Evolutionary conservation across 495 filamentous ascomycete genomes (phyloP).

Genomic region (Penicillium longicatenatum): DNA sequence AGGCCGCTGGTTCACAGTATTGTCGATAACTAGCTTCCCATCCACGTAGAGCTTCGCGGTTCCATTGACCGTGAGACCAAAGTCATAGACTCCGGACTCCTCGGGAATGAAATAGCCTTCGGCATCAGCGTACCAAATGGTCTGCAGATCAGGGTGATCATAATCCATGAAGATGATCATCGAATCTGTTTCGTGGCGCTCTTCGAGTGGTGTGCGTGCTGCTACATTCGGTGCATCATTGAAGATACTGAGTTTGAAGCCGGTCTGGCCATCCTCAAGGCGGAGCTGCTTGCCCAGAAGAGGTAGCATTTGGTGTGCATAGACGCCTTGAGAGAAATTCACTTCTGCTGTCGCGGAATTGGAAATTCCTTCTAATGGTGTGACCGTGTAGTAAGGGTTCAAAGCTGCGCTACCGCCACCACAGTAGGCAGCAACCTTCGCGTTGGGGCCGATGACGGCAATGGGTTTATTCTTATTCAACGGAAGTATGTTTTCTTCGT

Average conservation of each 20-base stretch:
- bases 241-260: constrained; percentile 58
- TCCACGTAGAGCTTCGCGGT: constrained; percentile 68
- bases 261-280: constrained; percentile 43
- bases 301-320: constrained; percentile 59
- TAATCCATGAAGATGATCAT: constrained; percentile 64
- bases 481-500: constrained; percentile 62
- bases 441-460: constrained; percentile 78
- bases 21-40: constrained; percentile 67
- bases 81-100: constrained; percentile 63
- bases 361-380: constrained; percentile 62
- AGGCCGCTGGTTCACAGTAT: constrained; percentile 52
- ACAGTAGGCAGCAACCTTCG: constrained; percentile 68
- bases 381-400: constrained; percentile 70
- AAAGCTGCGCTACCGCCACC: constrained; percentile 77
- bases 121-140: constrained; percentile 55
- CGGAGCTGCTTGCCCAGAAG: constrained; percentile 43
- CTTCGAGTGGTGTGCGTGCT: neutral
- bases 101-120: constrained; percentile 58
- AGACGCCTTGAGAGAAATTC: constrained; percentile 48
- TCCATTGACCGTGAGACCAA: constrained; percentile 72
- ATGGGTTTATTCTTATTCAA: constrained; percentile 58
- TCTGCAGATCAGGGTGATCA: constrained; percentile 49
- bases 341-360: constrained; percentile 40
- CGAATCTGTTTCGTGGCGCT: constrained; percentile 39
- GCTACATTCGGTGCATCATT: constrained; percentile 46